These are phyloP conservation scores for Pseudocercospora cruenta DNA, from an alignment of 2,329 filamentous ascomycete species.

Conservation along the genomic window DNA sequence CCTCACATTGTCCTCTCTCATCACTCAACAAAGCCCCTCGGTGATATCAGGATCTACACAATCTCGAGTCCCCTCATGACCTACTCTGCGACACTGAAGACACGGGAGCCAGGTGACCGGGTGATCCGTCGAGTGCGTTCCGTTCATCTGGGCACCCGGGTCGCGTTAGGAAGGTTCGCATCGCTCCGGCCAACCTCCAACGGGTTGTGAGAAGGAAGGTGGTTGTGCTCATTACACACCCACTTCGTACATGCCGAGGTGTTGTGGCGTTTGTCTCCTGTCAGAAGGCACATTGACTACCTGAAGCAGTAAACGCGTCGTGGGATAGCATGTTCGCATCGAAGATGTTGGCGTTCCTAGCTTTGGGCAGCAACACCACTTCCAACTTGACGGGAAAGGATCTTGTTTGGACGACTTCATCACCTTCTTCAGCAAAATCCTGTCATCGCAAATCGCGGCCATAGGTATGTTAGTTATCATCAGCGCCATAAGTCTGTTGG, in stretches of 20 bases:
- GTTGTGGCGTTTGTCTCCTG: not conserved
- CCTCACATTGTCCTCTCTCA: not conserved
- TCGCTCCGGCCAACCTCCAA: not conserved
- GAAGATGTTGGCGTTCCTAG: too few species aligned
- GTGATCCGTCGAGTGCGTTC: not conserved
- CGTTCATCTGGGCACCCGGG: constrained; percentile 1
- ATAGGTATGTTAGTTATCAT: too few species aligned
- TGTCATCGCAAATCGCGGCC: too few species aligned
- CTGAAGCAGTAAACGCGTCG: not conserved
- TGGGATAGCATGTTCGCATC: too few species aligned
- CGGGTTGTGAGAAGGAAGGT: not conserved
- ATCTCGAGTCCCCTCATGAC: not conserved
- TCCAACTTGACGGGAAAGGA: too few species aligned
- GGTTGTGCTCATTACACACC: not conserved
- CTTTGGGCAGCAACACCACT: too few species aligned
- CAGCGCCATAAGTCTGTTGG: too few species aligned
- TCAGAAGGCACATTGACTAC: not conserved
- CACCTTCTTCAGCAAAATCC: too few species aligned
- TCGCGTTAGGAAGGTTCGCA: not conserved
- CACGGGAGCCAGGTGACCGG: not conserved
- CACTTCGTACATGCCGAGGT: not conserved
- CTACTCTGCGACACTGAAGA: not conserved
- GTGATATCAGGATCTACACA: not conserved
- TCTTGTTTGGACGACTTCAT: too few species aligned
- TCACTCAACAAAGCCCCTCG: not conserved